Evolutionary conservation across 768 basidiomycete genomes (phyloP), one percentile per base, ranked within the genome.

Genomic region (Boletus sp.): DNA sequence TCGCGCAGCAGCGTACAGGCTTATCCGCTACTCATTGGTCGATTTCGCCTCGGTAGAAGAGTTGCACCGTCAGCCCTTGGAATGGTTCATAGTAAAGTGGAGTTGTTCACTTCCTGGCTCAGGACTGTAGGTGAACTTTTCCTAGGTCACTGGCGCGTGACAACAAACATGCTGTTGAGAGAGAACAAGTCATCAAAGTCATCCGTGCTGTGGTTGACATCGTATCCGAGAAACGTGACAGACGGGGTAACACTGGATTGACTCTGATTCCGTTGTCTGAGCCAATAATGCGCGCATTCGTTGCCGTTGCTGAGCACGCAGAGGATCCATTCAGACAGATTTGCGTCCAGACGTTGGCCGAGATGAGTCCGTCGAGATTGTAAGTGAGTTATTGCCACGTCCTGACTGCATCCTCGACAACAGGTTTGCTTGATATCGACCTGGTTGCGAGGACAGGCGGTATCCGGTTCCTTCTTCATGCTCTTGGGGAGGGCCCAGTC

Each of bases 41-140:
- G 92, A 94, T 64, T 66, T 76, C 0, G 79, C 86, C n/a, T 84
- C 86, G 0, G 87, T 93, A 46, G 80, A 81, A 54, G 77, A 76
- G 20, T 75, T 97, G 33, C 79, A 82, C 12, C 77, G 77, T 54
- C 80, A 84, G 20, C 80, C 86, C 17, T 70, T 97, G 35, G 93
- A 97, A 62, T 94, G 92, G 87, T 93, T 91, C 66, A 83, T 98
- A 46, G 83, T 98, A 61, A 89, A 90, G 94, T 94, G 60, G 50
- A 79, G 66, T n/a, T 15, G 36, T 61, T 39, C 40, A 28, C 47
- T 52, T 50, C 17, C 24, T 29, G 9, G 30, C 18, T 46, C 12
- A 15, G 30, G 37, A 35, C 4, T 42, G 36, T 52, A 12, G 46
- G 54, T 62, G 37, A 58, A 59, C 55, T 49, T 54, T 55, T 47